Base-by-base conservation (phyloP, 116 monocot species). In the Thalassia testudinum region DNA sequence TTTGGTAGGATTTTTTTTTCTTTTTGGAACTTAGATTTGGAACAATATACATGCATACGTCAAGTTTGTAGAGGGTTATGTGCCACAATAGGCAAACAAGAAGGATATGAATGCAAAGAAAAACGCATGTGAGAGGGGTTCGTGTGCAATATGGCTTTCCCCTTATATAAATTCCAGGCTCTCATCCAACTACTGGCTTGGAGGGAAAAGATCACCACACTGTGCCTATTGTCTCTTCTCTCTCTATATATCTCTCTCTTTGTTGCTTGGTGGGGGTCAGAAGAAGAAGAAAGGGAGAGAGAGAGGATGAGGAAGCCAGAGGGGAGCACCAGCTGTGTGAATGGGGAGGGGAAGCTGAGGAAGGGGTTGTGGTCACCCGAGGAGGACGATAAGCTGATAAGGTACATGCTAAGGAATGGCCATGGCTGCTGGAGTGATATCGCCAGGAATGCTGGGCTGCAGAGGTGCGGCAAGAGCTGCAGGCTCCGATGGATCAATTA, bases 401-500 rank as follows among this genome's bases (percentile, higher is more conserved):
- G 48, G 26, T 90, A 90, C 66, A 90, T 90, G 90, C 50, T 80
- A 0, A 72, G 65, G 53, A 78, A 75, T 27, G 84, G 85, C 2
- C 80, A 81, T 51, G 85, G 84, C 10, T 90, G 84, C 38, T 90
- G 90, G 90, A 90, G 80, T 25, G 84, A 90, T 19, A 80, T 90
- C 7, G 90, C 90, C 0, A 62, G 85, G 62, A 90, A 90, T 63
- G 90, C 90, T 5, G 78, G 85, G 16, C 52, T 90, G 40, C 84
- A 68, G 65, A 61, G 90, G 55, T 90, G 90, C 58, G 90, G 90
- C 10, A 90, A 90, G 80, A 90, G 90, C 62, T 90, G 90, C 53
- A 74, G 90, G n/a, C 85, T 90, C 7, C 83, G 85, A 5, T 89
- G 89, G 89, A 89, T 89, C 49, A 89, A 89, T 43, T 89, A 89